Base-by-base conservation (phyloP, 768 basidiomycete genomes). In the Pleurotus platypus region DNA sequence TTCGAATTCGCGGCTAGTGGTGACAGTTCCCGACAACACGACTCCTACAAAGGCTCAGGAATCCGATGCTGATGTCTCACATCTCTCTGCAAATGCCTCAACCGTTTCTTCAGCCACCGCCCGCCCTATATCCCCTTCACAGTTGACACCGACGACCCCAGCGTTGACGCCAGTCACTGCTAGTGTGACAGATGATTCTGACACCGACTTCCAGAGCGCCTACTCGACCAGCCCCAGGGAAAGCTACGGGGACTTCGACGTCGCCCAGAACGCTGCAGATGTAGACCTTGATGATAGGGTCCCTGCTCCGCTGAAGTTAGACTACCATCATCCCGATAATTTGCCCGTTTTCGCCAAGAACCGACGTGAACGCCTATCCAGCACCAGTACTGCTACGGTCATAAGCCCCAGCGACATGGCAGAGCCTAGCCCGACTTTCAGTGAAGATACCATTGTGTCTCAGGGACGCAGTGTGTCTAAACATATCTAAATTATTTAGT, bases 161-260 rank as follows among this genome's bases (percentile, higher is more conserved):
- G 67, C 70, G 24, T 62, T 73, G 58, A 68, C 74, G 0, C 64
- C 68, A 2, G 39, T 54, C 39, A 15, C 49, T 16, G 49, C 22
- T 16, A 37, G 51, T 42, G 51, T 38, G 15, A 83, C 87, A 6
- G 89, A 90, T 58, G 89, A 90, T 62, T 90, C 89, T 18, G 89
- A 91, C 63, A 87, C 87, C 24, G 91, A 93, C 64, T 93, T 92
- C 69, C 90, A 92, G 71, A 92, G 90, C 61, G 91, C 91, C 35
- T 91, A 89, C 69, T 91, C 89, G 4, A 72, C 82, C 2, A 90
- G 88, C 64, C 88, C 89, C 11, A 81, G 87, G 1, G 81, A 74
- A 46, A 89, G 87, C 65, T 85, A 83, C 61, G 80, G 77, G 42
- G 82, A 80, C 64, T 76, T 78, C 37, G 75, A 78, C 13, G 63